These are phyloP conservation scores for Clonostachys solani DNA, from an alignment of 2,329 filamentous ascomycete species.

Conservation along the genomic window DNA sequence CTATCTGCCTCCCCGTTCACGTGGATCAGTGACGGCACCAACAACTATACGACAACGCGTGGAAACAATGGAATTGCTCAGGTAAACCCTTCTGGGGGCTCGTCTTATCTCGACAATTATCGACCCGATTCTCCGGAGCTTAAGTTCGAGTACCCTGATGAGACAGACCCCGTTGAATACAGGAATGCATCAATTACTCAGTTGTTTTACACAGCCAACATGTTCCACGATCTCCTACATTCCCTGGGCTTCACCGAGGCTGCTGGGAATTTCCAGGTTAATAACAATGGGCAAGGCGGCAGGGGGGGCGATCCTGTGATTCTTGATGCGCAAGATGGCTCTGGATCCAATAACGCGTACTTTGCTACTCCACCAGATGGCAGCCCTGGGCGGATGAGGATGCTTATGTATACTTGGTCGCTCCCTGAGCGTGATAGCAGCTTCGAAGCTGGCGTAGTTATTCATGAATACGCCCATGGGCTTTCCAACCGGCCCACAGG, in stretches of 20 bases:
- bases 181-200: constrained; percentile 51
- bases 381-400: constrained; percentile 47
- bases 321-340: constrained; percentile 52
- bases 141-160: constrained; percentile 39
- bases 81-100: constrained; percentile 32
- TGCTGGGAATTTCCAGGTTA: constrained; percentile 56
- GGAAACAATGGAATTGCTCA: constrained; percentile 59
- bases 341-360: constrained; percentile 51
- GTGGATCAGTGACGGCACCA: constrained; percentile 44
- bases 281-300: constrained; percentile 52
- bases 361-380: constrained; percentile 52
- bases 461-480: constrained; percentile 55
- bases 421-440: constrained; percentile 45
- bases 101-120: constrained; percentile 26
- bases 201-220: constrained; percentile 57
- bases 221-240: constrained; percentile 55
- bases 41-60: constrained; percentile 44
- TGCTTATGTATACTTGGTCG: constrained; percentile 50
- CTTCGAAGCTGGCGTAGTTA: constrained; percentile 57
- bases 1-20: constrained; percentile 40
- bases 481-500: constrained; percentile 55
- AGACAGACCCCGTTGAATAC: constrained; percentile 33
- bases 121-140: constrained; percentile 36
- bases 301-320: constrained; percentile 46
- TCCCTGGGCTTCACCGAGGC: constrained; percentile 51